Evolutionary conservation across 2,329 filamentous ascomycete genomes (phyloP).

Genomic region (Escovopsis sp.): DNA sequence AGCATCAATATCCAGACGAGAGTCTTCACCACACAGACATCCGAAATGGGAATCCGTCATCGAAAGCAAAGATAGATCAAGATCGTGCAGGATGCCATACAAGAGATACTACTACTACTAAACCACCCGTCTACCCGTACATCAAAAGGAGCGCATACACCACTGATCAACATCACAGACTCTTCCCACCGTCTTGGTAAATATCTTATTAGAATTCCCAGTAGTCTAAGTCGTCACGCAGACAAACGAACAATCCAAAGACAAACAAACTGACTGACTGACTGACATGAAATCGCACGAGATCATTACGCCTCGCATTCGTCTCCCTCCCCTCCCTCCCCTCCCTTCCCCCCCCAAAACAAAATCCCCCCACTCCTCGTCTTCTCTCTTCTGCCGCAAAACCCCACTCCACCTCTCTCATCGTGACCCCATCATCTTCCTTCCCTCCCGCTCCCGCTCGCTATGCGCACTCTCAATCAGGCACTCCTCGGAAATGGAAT

Average conservation of each 20-base stretch:
- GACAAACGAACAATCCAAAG: not conserved
- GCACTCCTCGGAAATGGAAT: conserved; percentile 2
- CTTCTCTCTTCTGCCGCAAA: too few species aligned
- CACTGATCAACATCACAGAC: not conserved
- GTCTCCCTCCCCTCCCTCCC: conserved; percentile 5
- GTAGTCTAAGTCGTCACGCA: not conserved
- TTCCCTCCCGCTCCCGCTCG: not conserved
- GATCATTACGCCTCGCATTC: conserved; percentile 4
- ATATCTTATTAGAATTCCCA: not conserved
- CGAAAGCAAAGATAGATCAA: too few species aligned
- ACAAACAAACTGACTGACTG: conserved; percentile 3
- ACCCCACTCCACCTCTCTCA: too few species aligned
- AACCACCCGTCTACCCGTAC: too few species aligned
- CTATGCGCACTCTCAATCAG: conserved; percentile 5
- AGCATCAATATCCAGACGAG: too few species aligned
- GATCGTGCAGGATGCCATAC: too few species aligned
- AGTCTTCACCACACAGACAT: too few species aligned
- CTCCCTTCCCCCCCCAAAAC: too few species aligned
- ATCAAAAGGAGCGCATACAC: not conserved
- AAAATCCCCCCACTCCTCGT: too few species aligned
- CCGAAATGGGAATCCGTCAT: too few species aligned
- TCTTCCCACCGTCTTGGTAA: not conserved
- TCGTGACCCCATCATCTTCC: too few species aligned
- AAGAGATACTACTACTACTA: too few species aligned
- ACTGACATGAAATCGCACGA: not conserved